Base-by-base conservation (phyloP, 1,284 basidiomycete genomes). In the Cryptococcus sp. region DNA sequence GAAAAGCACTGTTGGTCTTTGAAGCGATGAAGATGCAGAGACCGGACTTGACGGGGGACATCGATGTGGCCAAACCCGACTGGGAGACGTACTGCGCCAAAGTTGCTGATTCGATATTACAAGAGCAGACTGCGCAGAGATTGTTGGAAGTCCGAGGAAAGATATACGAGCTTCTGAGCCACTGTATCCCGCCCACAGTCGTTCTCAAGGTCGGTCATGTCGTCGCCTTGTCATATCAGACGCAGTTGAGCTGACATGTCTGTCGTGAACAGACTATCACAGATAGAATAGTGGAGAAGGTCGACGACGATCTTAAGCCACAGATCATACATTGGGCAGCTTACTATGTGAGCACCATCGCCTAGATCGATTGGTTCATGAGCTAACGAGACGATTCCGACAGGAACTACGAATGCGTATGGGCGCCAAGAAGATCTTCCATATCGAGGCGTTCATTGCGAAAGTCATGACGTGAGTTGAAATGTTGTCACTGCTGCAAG, bases 31-130 rank as follows among this genome's bases (percentile, higher is more conserved):
- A 92, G 71, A 96, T 97, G 88, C 93, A 97, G 79, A 88, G 86
- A 88, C 85, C 90, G 45, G 87, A 91, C 75, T 81, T 93, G 48
- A 83, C 84, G 22, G 78, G 76, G 15, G 87, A 88, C 50, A 81
- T 93, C 51, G 83, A 85, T 42, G 90, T 93, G 51, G 92, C 94
- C 16, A 93, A 96, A 78, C 94, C 96, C 15, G 96, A 99, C 73
- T 99, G 96, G 96, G 95, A 99, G 78, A 89, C 89, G n/a, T 99
- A 97, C 75, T 94, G 93, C 67, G 83, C 88, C 66, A 92, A 93
- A 75, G 88, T 97, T 15, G 94, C 91, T n/a, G 91, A 95, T 74
- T 78, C 90, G 70, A 95, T 99, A 67, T 81, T 98, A n/a, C 83
- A 86, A 65, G 92, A 97, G 70, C 96, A 98, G 78, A 86, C 88